Base-by-base conservation (phyloP, 805 yeast species). In the Jamesozyma spencerorum region DNA sequence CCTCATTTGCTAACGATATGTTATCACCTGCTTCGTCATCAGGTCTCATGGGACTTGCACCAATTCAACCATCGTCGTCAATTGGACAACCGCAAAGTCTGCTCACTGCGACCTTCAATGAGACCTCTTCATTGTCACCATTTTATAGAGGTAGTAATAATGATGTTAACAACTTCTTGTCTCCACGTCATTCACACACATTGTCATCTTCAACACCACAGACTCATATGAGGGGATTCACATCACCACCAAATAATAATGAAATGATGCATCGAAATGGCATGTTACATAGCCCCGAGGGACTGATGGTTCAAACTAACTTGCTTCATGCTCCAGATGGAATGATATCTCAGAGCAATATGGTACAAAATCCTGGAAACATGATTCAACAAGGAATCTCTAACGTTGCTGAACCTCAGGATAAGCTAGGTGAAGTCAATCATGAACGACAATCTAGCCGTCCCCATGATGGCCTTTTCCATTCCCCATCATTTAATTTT, bases 401-500 rank as follows among this genome's bases (percentile, higher is more conserved):
- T 6, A 10, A 22, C 10, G 10, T 22, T 10, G 26, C 26, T 10
- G 10, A 22, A 24, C 26, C 13, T 22, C 29, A 24, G 15, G n/a
- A 37, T 8, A 31, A 30, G 4, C 17, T 34, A 12, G 20, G 19
- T 4, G 42, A 39, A 11, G 17, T 17, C 6, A 27, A 15, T 13
- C 15, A 18, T 7, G 37, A 27, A 17, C 15, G 34, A 37, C 6
- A 6, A 22, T 7, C 26, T 7, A 22, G 26, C 10, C 26, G 26
- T 15, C 10, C 34, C 31, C 40, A 38, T 24, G 51, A 46, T 18
- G 33, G 40, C 1, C 26, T 41, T 15, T 50, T 54, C 36, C 49
- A 44, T 22, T 46, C 62, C 3, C 53, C 58, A 31, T 46, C 53
- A 12, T 56, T 54, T 29, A 55, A 49, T 39, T 50, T 47, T 41